Conservation (phyloP, 352 stramenopile species). For the Pythium rhizo-oryzae region DNA sequence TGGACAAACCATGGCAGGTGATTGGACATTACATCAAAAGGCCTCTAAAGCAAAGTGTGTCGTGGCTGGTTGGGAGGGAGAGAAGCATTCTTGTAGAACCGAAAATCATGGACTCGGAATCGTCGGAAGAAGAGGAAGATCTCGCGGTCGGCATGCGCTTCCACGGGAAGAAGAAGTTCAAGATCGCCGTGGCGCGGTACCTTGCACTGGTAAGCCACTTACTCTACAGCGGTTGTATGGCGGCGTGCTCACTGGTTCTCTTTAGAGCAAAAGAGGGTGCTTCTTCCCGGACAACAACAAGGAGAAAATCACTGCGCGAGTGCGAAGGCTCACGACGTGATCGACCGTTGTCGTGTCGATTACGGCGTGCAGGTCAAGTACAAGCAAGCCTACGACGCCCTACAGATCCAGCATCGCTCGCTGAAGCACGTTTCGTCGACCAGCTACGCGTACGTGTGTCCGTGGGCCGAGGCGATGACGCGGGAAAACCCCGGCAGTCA, state of each 20-base stretch:
- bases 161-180: background rate
- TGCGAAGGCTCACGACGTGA: no score
- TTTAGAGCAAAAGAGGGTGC: no score
- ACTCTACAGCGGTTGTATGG: background rate
- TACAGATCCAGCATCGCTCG: no score
- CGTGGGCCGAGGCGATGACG: no score
- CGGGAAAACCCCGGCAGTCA: no score
- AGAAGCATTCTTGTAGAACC: background rate
- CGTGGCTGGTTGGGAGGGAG: conserved; percentile 1
- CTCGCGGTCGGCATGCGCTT: background rate
- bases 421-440: no score
- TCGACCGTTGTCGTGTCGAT: no score
- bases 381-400: no score
- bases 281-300: no score
- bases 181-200: background rate
- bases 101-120: background rate
- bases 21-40: conserved; percentile 1
- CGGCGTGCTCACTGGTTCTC: background rate
- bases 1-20: background rate
- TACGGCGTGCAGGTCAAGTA: no score
- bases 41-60: background rate
- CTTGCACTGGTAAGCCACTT: background rate
- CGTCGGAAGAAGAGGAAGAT: background rate
- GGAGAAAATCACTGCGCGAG: no score
- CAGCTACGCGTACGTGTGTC: no score